Evolutionary conservation across 1,284 basidiomycete genomes (phyloP).

Genomic region (Microbotryomycetes sp.): DNA sequence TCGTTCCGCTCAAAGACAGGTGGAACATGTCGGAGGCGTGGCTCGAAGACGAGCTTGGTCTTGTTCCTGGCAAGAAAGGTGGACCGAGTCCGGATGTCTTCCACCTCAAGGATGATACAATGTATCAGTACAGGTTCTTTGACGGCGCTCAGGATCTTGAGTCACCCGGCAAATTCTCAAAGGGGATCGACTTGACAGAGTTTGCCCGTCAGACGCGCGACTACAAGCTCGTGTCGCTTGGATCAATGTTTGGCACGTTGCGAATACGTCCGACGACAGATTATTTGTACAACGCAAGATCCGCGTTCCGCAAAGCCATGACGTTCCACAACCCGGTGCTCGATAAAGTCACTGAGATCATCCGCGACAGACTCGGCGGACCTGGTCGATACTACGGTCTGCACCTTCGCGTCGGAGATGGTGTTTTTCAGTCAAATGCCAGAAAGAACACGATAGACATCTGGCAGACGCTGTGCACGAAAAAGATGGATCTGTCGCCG

Average conservation of each 20-base stretch:
- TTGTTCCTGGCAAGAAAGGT: constrained; percentile 29
- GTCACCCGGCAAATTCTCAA: constrained; percentile 34
- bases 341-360: constrained; percentile 31
- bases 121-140: constrained; percentile 60
- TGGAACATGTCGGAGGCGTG: constrained; percentile 50
- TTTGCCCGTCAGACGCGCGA: constrained; percentile 19
- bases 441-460: constrained; percentile 32
- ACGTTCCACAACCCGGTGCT: constrained; percentile 32
- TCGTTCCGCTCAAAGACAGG: constrained; percentile 43
- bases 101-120: constrained; percentile 49
- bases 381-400: constrained; percentile 50
- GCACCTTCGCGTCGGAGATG: constrained; percentile 62
- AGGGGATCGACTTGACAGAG: constrained; percentile 31
- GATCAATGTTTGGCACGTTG: constrained; percentile 37
- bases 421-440: constrained; percentile 50
- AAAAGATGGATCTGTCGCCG: constrained; percentile 25
- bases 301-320: constrained; percentile 32
- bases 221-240: constrained; percentile 36
- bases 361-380: constrained; percentile 45
- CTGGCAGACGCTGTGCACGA: constrained; percentile 28
- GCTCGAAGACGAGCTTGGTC: constrained; percentile 46
- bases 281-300: constrained; percentile 23
- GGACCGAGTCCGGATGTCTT: constrained; percentile 43
- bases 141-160: constrained; percentile 47
- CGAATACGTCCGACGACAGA: constrained; percentile 26